phyloP scores from a whole-genome alignment of 1,284 basidiomycete genomes.

The Cutaneotrichosporon daszewskae region DNA sequence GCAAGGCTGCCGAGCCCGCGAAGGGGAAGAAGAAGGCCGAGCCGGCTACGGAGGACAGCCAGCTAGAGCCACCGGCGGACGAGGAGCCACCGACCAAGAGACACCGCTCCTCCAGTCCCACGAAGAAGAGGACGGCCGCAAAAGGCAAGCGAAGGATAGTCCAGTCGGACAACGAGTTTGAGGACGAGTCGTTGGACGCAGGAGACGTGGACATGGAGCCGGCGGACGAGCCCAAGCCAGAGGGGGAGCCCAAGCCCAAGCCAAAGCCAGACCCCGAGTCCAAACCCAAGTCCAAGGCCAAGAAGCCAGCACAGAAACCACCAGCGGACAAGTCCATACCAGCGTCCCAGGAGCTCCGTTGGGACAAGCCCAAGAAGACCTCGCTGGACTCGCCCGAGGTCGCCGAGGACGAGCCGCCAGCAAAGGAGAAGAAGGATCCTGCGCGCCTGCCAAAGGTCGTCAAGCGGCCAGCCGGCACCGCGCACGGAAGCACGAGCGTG shows the following conservation, averaged over 20 bases:
- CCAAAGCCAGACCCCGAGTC: not conserved
- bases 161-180: not conserved
- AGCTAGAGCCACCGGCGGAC: not conserved
- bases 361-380: not conserved
- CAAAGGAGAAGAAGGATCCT: not conserved
- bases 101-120: too few relatives aligned
- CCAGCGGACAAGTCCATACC: too few relatives aligned
- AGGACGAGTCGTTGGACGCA: not conserved
- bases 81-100: not conserved
- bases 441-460: not conserved
- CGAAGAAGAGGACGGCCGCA: not conserved
- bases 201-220: not conserved
- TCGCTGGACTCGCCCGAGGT: too few relatives aligned
- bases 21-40: not conserved
- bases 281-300: conserved; percentile 1
- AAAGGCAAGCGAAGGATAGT: not conserved
- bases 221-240: not conserved
- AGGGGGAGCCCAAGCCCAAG: not conserved
- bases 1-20: not conserved
- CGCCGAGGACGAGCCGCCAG: too few relatives aligned
- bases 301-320: not conserved
- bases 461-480: not conserved
- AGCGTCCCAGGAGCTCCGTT: too few relatives aligned
- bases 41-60: not conserved
- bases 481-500: not conserved